A percentile compares a stretch with the other conserved stretches of the same genome.
Evolutionary conservation across 2,329 filamentous ascomycete genomes (phyloP).

Genomic region (Arthrinium puccinioides): DNA sequence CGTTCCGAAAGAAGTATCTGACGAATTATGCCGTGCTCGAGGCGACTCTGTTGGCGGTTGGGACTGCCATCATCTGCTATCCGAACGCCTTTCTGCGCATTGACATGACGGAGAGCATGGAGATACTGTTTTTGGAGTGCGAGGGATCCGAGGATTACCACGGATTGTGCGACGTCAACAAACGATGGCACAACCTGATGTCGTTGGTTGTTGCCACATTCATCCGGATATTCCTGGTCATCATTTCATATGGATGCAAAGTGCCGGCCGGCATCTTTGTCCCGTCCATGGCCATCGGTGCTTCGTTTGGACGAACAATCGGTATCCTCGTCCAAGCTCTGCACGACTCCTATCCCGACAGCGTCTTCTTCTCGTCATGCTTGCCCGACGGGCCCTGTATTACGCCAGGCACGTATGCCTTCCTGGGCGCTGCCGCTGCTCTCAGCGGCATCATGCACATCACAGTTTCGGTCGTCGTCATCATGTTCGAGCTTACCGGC

Average conservation of each 20-base stretch:
- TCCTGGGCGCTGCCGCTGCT: constrained; percentile 85
- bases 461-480: constrained; percentile 92
- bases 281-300: constrained; percentile 94
- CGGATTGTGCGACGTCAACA: constrained; percentile 73
- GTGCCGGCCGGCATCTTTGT: constrained; percentile 97
- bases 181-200: constrained; percentile 70
- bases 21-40: constrained; percentile 78
- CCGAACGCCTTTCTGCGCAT: constrained; percentile 92
- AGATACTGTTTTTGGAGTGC: constrained; percentile 91
- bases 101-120: constrained; percentile 99
- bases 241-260: constrained; percentile 96
- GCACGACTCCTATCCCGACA: constrained; percentile 74
- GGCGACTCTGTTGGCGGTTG: constrained; percentile 72
- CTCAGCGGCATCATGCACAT: constrained; percentile 98
- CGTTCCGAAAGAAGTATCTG: constrained; percentile 91
- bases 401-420: constrained; percentile 94
- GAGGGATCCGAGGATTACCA: constrained; percentile 84
- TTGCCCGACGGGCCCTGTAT: constrained; percentile 91
- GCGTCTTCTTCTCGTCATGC: constrained; percentile 81
- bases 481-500: constrained; percentile 99
- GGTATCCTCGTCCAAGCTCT: constrained; percentile 89
- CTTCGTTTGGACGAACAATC: constrained; percentile 87
- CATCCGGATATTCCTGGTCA: constrained; percentile 75
- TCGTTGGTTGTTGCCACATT: constrained; percentile 75
- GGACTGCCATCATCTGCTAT: constrained; percentile 89